Evolutionary conservation across 805 yeast species (phyloP).

Genomic region (Candida manassasensis): DNA sequence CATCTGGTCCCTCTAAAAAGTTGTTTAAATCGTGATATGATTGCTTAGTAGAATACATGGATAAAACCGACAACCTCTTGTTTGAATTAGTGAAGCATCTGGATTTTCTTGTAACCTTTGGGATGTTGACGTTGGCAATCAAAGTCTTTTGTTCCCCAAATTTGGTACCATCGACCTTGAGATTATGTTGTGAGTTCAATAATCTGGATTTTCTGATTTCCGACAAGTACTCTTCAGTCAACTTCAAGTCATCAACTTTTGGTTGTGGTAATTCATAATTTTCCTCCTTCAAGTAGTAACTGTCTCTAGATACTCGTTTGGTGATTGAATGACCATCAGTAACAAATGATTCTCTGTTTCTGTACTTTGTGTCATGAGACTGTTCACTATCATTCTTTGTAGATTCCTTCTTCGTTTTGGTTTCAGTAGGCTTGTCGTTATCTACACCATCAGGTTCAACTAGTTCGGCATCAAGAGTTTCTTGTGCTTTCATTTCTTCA

Average conservation of each 20-base stretch:
- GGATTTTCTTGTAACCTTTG: conserved; percentile 67
- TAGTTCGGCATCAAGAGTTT: conserved; percentile 34
- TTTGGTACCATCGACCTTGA: conserved; percentile 20
- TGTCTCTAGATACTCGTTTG: conserved; percentile 17
- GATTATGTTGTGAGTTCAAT: conserved; percentile 38
- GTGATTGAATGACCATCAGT: conserved; percentile 14
- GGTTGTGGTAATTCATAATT: conserved; percentile 35
- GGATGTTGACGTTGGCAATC: conserved; percentile 61
- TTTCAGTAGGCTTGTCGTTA: conserved; percentile 6
- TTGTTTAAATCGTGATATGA: conserved; percentile 57
- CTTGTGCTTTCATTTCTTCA: conserved; percentile 41
- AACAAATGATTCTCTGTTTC: conserved; percentile 12
- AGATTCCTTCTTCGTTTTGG: conserved; percentile 6
- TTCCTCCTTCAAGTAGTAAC: conserved; percentile 13
- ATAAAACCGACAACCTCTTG: conserved; percentile 67
- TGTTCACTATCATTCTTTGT: neutral
- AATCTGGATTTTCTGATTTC: conserved; percentile 43
- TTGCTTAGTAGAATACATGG: conserved; percentile 63
- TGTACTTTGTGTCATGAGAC: conserved; percentile 1
- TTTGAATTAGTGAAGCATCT: conserved; percentile 56
- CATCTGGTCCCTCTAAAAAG: conserved; percentile 22
- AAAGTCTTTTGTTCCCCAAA: conserved; percentile 41
- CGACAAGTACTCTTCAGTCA: conserved; percentile 41
- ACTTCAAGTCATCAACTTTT: conserved; percentile 27
- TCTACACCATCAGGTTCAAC: conserved; percentile 10